A percentile compares a stretch with the other conserved stretches of the same genome.
phyloP scores from a whole-genome alignment of 148 eudicot species.

The Spergularia bocconei region DNA sequence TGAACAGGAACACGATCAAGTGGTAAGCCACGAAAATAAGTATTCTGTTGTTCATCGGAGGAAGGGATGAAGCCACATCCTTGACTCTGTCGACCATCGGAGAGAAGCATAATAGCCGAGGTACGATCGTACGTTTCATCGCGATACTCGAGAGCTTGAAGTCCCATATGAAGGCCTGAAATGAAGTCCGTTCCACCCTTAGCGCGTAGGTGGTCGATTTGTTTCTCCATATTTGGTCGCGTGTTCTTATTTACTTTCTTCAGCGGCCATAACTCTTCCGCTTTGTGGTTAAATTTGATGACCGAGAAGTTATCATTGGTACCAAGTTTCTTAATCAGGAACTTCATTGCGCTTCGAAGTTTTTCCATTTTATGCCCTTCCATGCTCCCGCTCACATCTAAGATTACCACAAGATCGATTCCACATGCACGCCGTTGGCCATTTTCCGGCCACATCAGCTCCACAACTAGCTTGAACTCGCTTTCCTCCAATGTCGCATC shows the following conservation, averaged over 20 bases:
- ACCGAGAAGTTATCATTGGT: constrained; percentile 15
- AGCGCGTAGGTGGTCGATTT: background rate
- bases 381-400: constrained; percentile 27
- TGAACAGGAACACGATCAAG: constrained; percentile 12
- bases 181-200: background rate
- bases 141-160: background rate
- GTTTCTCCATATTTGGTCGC: background rate
- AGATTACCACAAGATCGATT: constrained; percentile 15
- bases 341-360: constrained; percentile 1
- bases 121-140: background rate
- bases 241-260: background rate
- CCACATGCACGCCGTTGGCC: background rate
- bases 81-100: background rate
- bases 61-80: too few relatives aligned
- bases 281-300: background rate
- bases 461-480: background rate
- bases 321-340: constrained; percentile 13
- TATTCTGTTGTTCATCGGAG: background rate
- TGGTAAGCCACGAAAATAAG: background rate
- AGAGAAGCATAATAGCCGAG: constrained; percentile 18
- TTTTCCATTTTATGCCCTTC: background rate
- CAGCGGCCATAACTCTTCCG: background rate
- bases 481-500: background rate
- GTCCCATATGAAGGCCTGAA: constrained; percentile 5
- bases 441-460: background rate